Percentiles rank a stretch among this genome's conserved stretches.
These are phyloP conservation scores for Penicillium crystallinum DNA, from an alignment of 495 filamentous ascomycete genomes.

Conservation along the genomic window DNA sequence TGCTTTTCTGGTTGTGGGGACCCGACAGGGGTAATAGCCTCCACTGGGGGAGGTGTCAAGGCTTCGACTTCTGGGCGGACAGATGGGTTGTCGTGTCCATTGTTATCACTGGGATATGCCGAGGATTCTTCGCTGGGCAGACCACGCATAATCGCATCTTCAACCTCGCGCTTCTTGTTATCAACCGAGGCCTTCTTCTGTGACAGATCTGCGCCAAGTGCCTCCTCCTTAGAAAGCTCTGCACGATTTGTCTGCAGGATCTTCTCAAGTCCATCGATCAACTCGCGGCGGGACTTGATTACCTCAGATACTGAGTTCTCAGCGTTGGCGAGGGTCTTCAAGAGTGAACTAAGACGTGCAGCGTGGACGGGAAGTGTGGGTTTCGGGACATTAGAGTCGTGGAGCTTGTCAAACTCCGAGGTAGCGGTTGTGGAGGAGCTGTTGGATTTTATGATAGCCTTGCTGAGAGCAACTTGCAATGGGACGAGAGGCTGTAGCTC, in stretches of 20 bases:
- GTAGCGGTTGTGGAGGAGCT: conserved; percentile 62
- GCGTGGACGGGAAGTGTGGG: conserved; percentile 86
- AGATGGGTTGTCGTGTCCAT: conserved; percentile 42
- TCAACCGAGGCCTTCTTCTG: conserved; percentile 64
- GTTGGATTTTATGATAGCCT: conserved; percentile 57
- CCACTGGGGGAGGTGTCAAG: conserved; percentile 68
- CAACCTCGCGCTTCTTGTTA: conserved; percentile 74
- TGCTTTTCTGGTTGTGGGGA: conserved; percentile 36
- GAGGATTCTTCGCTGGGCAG: conserved; percentile 50
- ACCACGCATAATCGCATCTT: conserved; percentile 80
- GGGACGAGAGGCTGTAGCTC: conserved; percentile 72
- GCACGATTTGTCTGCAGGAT: conserved; percentile 69
- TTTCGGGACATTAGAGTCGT: conserved; percentile 56
- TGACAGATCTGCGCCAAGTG: conserved; percentile 51
- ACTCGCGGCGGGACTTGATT: conserved; percentile 74
- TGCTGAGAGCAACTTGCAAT: conserved; percentile 66
- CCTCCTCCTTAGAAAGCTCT: conserved; percentile 63
- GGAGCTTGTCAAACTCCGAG: conserved; percentile 74
- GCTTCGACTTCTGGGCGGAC: conserved; percentile 76
- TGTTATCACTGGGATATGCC: conserved; percentile 35
- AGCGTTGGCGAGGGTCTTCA: conserved; percentile 85
- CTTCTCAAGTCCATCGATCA: conserved; percentile 78
- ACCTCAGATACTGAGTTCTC: conserved; percentile 85
- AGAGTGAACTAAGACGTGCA: conserved; percentile 76
- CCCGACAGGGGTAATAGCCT: conserved; percentile 41